These are phyloP conservation scores for Aspergillus udagawae DNA, from an alignment of 2,329 filamentous ascomycete genomes.

Conservation along the genomic window DNA sequence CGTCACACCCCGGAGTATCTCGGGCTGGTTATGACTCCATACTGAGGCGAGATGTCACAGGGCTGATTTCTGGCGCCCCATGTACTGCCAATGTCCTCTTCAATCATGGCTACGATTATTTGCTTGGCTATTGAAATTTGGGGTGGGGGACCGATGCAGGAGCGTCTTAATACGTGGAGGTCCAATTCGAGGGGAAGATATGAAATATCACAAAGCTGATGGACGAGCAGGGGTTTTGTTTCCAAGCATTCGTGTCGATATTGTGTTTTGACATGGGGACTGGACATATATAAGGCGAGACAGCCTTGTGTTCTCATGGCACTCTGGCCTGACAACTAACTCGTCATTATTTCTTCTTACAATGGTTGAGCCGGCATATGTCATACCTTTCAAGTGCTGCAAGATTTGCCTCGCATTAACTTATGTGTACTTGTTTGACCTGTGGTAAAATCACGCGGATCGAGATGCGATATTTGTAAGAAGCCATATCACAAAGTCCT, in stretches of 20 bases:
- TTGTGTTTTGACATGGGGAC: not conserved
- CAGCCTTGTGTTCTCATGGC: not conserved
- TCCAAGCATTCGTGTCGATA: not conserved
- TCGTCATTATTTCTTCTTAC: not conserved
- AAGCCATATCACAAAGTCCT: not conserved
- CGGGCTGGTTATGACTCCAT: not conserved
- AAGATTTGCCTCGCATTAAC: not conserved
- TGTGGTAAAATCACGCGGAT: not conserved
- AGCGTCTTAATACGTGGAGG: not conserved
- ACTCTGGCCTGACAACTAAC: not conserved
- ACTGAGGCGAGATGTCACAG: not conserved
- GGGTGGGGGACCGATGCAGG: not conserved
- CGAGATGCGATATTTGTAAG: not conserved
- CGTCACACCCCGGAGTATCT: not conserved
- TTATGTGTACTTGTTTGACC: not conserved
- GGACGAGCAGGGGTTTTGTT: not conserved
- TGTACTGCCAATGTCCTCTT: not conserved
- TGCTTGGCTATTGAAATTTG: not conserved
- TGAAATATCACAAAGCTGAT: not conserved
- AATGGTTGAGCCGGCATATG: not conserved
- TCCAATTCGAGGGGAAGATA: not conserved
- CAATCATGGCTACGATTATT: not conserved
- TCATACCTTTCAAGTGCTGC: not conserved
- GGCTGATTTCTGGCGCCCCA: not conserved
- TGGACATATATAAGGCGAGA: not conserved